These are phyloP conservation scores for Pilobolus umbonatus DNA, from an alignment of 192 early-diverging fungal genomes.

Conservation along the genomic window DNA sequence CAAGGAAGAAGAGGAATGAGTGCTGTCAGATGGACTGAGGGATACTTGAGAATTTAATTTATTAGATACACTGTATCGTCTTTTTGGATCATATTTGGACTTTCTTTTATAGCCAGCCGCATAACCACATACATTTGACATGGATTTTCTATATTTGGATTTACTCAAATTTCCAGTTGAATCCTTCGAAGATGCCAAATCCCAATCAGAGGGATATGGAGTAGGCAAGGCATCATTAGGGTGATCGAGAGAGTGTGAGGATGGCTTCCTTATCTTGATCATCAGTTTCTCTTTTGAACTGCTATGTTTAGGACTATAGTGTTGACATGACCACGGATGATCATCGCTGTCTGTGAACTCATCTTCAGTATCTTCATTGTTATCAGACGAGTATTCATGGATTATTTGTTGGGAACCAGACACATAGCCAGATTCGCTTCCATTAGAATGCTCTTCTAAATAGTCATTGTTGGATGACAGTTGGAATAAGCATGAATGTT, in stretches of 20 bases:
- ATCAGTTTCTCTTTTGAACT: slow-evolving; percentile 6
- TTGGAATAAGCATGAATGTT: slow-evolving; percentile 9
- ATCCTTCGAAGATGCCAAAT: background rate
- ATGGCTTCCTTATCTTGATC: slow-evolving; percentile 21
- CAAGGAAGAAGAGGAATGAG: slow-evolving; percentile 16
- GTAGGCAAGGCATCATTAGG: slow-evolving; percentile 3
- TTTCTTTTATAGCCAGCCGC: slow-evolving; percentile 7
- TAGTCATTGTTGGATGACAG: too few relatives aligned
- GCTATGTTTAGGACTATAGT: too few relatives aligned
- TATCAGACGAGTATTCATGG: slow-evolving; percentile 4
- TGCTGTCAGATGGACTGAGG: background rate
- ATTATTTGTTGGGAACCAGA: background rate
- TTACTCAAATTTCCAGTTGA: slow-evolving; percentile 3
- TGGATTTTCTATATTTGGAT: slow-evolving; percentile 16
- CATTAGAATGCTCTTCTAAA: too few relatives aligned
- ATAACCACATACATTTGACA: slow-evolving; percentile 9
- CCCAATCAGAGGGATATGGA: background rate
- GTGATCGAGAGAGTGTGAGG: background rate
- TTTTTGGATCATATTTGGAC: background rate
- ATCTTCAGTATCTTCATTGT: slow-evolving; percentile 7
- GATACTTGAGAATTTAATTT: background rate
- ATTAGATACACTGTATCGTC: slow-evolving; percentile 13
- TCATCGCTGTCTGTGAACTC: slow-evolving; percentile 7
- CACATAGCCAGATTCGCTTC: background rate
- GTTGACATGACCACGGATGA: too few relatives aligned